Evolutionary conservation across 345 rosid species (phyloP), one percentile per base, ranked within the genome.

Genomic region (Psidium guajava): DNA sequence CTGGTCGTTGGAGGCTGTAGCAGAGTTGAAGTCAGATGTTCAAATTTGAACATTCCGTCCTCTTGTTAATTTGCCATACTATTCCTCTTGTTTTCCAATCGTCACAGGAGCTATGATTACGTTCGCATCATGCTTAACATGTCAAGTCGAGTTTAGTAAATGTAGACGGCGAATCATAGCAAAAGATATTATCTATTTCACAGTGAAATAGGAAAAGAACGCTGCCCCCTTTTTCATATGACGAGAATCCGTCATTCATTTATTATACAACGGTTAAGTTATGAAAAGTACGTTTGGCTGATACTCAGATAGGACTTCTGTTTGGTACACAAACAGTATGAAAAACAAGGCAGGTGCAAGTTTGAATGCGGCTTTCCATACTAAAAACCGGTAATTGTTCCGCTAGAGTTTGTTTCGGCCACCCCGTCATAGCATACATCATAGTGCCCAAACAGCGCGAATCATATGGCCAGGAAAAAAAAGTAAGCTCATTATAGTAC

Each of bases 221-320:
- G 0, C 5, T 0, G 36, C 0, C 0, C 2, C 1, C 0, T 10
- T 69, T 50, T 36, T 9, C 47, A 8, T 0, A 50, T 1, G 6
- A 9, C 47, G 42, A 36, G 20, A 69, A 32, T 18, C 9, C 15
- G 20, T 53, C 54, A 16, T 53, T 14, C 54, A 16, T 15, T 53
- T 53, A 50, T 15, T 6, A 16, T 15, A 14, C 6, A 53, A 53
- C 7, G 54, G 20, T 53, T 14, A 53, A 53, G 18, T 53, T 6
- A 53, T 53, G 54, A 53, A 14, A 53, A 53, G 54, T 53, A 52
- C 5, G 54, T 5, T 53, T 16, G 54, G 5, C 2, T 20, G 12
- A 5, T 14, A 20, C 18, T 53, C 5, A 5, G 21, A 15, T 16
- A 6, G 54, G 21, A 53, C 54, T 53, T 15, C 54, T 53, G 21